A percentile compares a stretch with the other conserved stretches of the same genome.
Conservation (phyloP, 768 basidiomycete genomes). For the Mycena venus region DNA sequence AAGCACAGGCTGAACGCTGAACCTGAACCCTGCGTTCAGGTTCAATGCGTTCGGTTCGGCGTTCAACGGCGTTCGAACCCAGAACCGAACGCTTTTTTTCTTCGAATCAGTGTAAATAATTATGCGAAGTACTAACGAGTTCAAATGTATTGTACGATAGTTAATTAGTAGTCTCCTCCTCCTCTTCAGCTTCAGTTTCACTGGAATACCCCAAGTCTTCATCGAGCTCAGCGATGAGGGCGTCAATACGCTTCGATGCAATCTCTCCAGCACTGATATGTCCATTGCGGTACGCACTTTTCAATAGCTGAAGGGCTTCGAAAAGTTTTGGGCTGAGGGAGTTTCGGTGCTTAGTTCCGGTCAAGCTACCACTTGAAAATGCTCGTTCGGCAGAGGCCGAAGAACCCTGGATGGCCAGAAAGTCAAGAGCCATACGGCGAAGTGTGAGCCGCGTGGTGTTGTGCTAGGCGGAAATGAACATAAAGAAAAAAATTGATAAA, state of each 20-base stretch:
- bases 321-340: constrained; percentile 37
- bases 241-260: constrained; percentile 1
- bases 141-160: not conserved
- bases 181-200: too few species aligned
- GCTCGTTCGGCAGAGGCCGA: constrained; percentile 42
- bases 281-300: constrained; percentile 32
- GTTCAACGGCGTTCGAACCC: too few species aligned
- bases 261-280: not conserved
- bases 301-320: constrained; percentile 34
- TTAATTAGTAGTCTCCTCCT: too few species aligned
- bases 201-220: not conserved
- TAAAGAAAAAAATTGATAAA: too few species aligned
- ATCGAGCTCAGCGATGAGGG: constrained; percentile 2
- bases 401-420: constrained; percentile 44
- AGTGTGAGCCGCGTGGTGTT: constrained; percentile 24
- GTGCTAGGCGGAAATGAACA: constrained; percentile 11
- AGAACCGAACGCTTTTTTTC: too few species aligned
- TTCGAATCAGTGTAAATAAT: too few species aligned
- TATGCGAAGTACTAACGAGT: not conserved
- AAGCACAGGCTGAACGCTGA: too few species aligned
- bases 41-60: too few species aligned
- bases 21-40: too few species aligned
- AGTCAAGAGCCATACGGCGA: constrained; percentile 23
- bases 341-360: too few species aligned
- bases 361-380: too few species aligned